Evolutionary conservation across 805 yeast genomes (phyloP), one percentile per base, ranked within the genome.

Genomic region (Sungouiozyma intestinalis): DNA sequence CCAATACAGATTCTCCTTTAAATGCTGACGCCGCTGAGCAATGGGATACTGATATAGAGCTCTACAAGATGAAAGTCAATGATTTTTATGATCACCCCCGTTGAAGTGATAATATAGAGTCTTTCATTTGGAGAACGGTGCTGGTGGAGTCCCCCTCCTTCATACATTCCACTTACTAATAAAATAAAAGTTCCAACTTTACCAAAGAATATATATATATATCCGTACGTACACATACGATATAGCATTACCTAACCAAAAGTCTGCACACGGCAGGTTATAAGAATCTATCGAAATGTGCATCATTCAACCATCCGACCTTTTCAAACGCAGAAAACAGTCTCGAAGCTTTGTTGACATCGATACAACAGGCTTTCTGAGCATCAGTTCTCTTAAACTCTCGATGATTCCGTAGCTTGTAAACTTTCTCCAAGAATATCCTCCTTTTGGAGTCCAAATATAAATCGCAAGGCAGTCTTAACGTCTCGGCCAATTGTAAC

Each of bases 381-480:
- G 96, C 94, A 64, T 88, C 97, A 0, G 97, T 90, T 66, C 96
- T 80, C 66, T 95, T 79, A 65, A 88, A 88, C 20, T 88, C 87
- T 55, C 77, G 68, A 24, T 78, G 79, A 41, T 68, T 66, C 49
- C 75, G 76, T 52, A 77, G 62, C 40, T 95, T 74, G 48, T 76
- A 77, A 20, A 87, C 94, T 66, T 86, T 88, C 59, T 87, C 97
- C 43, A 78, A 77, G 62, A 88, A 90, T 21, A 88, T 70, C 48
- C 97, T 73, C 62, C 85, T 77, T 63, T 82, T 81, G 16, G 85
- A 78, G 52, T 77, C 82, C 55, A 82, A 69, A 59, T 87, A 88
- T 31, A 87, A 77, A 47, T 79, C 81, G 45, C 86, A 81, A 3
- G 96, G 95, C 50, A 88, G 71, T 60, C 97, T 74, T 56, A 88